Percentiles rank a stretch among this genome's conserved stretches.
Conservation (phyloP, 257 asterid genomes). For the Plectranthus barbatus region DNA sequence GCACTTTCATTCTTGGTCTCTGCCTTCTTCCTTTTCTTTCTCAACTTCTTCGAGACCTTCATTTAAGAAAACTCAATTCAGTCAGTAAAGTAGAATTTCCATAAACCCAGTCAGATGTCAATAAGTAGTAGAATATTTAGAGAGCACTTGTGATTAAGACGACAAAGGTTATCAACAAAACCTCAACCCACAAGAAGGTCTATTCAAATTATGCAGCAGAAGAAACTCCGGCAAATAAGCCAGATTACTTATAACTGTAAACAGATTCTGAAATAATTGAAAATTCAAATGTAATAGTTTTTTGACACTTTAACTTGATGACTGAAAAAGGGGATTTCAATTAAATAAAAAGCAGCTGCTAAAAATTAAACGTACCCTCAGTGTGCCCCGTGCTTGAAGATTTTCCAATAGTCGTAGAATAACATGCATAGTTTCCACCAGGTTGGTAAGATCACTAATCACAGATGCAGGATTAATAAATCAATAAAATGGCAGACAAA, state of each 20-base stretch:
- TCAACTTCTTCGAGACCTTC: slow-evolving; percentile 74
- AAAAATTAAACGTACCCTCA: slow-evolving; percentile 52
- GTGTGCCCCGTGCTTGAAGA: slow-evolving; percentile 79
- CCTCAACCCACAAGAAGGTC: not conserved
- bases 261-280: not conserved
- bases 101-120: not conserved
- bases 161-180: not conserved
- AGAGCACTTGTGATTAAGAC: not conserved
- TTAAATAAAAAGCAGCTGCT: slow-evolving; percentile 5
- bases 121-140: no score
- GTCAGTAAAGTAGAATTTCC: not conserved
- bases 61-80: slow-evolving; percentile 16
- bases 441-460: slow-evolving; percentile 79
- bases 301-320: no score
- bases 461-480: slow-evolving; percentile 18
- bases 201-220: not conserved
- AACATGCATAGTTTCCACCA: slow-evolving; percentile 78
- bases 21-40: slow-evolving; percentile 56
- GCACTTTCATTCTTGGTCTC: slow-evolving; percentile 31
- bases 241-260: not conserved
- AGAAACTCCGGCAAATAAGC: not conserved
- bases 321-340: not conserved
- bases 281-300: not conserved
- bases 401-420: slow-evolving; percentile 73
- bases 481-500: not conserved